Evolutionary conservation across 1,284 basidiomycete species (phyloP).

Genomic region (Schizophyllum commune): DNA sequence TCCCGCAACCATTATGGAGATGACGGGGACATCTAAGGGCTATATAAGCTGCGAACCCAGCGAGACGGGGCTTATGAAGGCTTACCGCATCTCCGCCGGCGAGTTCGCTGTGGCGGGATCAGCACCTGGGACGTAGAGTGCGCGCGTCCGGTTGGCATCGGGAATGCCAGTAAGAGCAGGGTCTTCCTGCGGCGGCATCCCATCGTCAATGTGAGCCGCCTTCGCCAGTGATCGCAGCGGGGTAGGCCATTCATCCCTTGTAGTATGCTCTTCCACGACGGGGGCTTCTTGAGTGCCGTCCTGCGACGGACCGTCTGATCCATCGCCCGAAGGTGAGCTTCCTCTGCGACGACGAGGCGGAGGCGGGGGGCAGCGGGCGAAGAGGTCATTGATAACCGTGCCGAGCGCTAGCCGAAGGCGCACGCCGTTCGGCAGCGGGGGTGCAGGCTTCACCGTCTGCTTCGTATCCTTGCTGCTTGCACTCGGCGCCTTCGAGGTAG

Average conservation of each 20-base stretch:
- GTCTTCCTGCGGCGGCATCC: not conserved
- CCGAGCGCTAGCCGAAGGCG: conserved; percentile 63
- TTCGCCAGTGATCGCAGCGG: not conserved
- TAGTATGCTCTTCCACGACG: not conserved
- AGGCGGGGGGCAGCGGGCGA: conserved; percentile 58
- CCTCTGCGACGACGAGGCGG: conserved; percentile 40
- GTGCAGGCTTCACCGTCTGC: conserved; percentile 16
- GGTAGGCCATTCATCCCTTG: not conserved
- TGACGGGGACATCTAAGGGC: conserved; percentile 53
- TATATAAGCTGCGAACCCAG: not conserved
- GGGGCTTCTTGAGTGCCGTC: not conserved
- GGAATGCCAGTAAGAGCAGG: conserved; percentile 19
- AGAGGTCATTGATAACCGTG: conserved; percentile 71
- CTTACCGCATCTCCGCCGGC: conserved; percentile 40
- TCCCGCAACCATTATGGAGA: conserved; percentile 61
- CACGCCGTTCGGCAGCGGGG: conserved; percentile 71
- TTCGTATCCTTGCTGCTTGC: not conserved
- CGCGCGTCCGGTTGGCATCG: conserved; percentile 29
- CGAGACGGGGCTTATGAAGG: not conserved
- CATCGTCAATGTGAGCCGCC: not conserved
- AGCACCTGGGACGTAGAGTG: conserved; percentile 52
- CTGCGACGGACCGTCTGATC: not conserved
- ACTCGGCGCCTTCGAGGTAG: not conserved
- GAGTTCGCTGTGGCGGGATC: conserved; percentile 57
- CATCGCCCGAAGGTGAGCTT: not conserved